These are phyloP conservation scores for Oxyria digyna DNA, from an alignment of 148 eudicot species.

Conservation along the genomic window DNA sequence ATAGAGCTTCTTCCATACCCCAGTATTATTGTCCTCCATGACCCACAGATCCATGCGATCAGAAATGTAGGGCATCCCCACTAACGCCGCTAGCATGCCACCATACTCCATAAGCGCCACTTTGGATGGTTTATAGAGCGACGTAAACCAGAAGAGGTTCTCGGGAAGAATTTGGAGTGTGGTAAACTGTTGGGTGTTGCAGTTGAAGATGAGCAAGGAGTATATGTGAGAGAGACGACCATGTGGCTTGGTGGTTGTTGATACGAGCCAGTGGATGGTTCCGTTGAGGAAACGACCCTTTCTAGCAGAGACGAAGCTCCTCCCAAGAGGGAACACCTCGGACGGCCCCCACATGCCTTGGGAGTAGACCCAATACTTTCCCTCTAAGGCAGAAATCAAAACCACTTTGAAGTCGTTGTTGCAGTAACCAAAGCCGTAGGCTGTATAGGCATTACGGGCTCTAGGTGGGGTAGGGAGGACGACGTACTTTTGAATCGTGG, in stretches of 20 bases:
- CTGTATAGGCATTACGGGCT: background rate
- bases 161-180: background rate
- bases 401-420: background rate
- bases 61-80: no score
- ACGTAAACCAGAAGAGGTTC: no score
- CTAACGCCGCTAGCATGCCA: background rate
- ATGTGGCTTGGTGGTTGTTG: background rate
- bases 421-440: background rate
- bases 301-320: no score
- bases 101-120: background rate
- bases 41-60: background rate
- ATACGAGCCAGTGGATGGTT: background rate
- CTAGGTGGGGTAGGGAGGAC: no score
- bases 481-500: no score
- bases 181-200: background rate
- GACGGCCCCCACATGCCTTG: background rate
- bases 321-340: no score
- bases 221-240: no score
- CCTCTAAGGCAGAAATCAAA: no score
- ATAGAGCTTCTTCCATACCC: background rate
- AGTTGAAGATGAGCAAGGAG: no score
- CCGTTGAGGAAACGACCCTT: background rate
- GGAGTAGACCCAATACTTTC: background rate
- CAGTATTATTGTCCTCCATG: background rate
- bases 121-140: no score